Percentiles rank a stretch among this genome's conserved stretches.
phyloP scores from a whole-genome alignment of 1,284 basidiomycete genomes.

The Earliella scabrosa region DNA sequence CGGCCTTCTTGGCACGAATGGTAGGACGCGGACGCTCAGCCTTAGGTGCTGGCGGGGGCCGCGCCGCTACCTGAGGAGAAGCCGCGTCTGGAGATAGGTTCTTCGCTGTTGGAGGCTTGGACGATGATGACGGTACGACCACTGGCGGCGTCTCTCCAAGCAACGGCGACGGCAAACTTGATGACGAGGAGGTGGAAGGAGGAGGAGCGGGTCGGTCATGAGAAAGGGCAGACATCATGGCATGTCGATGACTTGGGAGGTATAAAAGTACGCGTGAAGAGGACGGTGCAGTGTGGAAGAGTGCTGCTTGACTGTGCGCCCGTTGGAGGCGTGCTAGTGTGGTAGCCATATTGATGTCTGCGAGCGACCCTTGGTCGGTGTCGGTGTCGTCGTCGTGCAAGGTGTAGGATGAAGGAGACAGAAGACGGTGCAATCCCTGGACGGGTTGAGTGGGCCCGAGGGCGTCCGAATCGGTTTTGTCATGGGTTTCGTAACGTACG shows the following conservation, averaged over 20 bases:
- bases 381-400: conserved; percentile 11
- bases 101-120: conserved; percentile 39
- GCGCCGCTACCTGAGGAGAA: conserved; percentile 71
- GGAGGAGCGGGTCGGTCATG: conserved; percentile 34
- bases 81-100: conserved; percentile 59
- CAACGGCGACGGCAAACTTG: conserved; percentile 33
- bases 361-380: not conserved
- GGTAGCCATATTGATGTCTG: conserved; percentile 20
- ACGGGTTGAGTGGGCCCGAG: conserved; percentile 5
- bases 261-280: conserved; percentile 23
- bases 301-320: conserved; percentile 15
- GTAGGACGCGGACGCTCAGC: conserved; percentile 65
- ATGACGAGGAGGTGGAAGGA: conserved; percentile 25
- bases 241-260: conserved; percentile 43
- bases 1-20: conserved; percentile 80
- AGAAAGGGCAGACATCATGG: conserved; percentile 63
- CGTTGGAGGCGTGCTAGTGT: conserved; percentile 25
- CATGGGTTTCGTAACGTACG: conserved; percentile 1
- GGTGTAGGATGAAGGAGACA: too few relatives aligned
- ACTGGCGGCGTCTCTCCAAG: conserved; percentile 55
- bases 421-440: not conserved
- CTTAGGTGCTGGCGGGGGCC: conserved; percentile 70
- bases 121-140: conserved; percentile 38
- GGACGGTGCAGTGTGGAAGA: conserved; percentile 11
- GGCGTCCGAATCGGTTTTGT: conserved; percentile 14